A percentile compares a stretch with the other conserved stretches of the same genome.
These are phyloP conservation scores for Wickerhamiella brachini DNA, from an alignment of 805 yeast species.

Conservation along the genomic window DNA sequence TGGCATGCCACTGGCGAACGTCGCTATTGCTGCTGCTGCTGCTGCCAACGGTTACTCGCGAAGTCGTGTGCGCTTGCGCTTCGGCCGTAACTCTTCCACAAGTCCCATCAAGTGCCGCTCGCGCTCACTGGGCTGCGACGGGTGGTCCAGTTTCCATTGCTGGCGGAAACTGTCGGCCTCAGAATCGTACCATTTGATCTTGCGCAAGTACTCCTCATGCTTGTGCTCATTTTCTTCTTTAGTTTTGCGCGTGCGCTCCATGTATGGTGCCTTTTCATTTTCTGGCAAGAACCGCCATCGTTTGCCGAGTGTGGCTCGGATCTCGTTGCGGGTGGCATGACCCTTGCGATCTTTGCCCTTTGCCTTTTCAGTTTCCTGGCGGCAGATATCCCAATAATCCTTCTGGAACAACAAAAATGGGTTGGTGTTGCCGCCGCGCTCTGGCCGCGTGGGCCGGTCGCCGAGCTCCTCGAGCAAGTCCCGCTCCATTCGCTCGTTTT, in stretches of 20 bases:
- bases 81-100: slow-evolving; percentile 10
- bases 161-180: slow-evolving; percentile 27
- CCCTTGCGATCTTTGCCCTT: slow-evolving; percentile 19
- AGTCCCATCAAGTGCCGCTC: slow-evolving; percentile 13
- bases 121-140: slow-evolving; percentile 13
- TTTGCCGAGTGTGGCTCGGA: slow-evolving; percentile 27
- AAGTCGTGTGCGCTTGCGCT: slow-evolving; percentile 8
- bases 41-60: slow-evolving; percentile 5
- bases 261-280: slow-evolving; percentile 25
- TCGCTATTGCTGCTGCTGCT: too few species aligned
- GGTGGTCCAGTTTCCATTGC: slow-evolving; percentile 27
- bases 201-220: slow-evolving; percentile 22
- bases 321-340: slow-evolving; percentile 29
- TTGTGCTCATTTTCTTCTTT: slow-evolving; percentile 24
- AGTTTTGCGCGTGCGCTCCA: slow-evolving; percentile 23
- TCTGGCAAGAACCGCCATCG: slow-evolving; percentile 30
- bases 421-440: slow-evolving; percentile 26
- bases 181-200: slow-evolving; percentile 24
- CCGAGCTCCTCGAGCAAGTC: slow-evolving; percentile 27
- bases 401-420: slow-evolving; percentile 30
- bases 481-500: slow-evolving; percentile 23
- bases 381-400: slow-evolving; percentile 29
- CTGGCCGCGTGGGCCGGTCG: slow-evolving; percentile 27
- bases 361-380: slow-evolving; percentile 24
- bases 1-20: too few species aligned